Conservation (phyloP, 805 yeast genomes). For the Spathaspora hagerdaliae region DNA sequence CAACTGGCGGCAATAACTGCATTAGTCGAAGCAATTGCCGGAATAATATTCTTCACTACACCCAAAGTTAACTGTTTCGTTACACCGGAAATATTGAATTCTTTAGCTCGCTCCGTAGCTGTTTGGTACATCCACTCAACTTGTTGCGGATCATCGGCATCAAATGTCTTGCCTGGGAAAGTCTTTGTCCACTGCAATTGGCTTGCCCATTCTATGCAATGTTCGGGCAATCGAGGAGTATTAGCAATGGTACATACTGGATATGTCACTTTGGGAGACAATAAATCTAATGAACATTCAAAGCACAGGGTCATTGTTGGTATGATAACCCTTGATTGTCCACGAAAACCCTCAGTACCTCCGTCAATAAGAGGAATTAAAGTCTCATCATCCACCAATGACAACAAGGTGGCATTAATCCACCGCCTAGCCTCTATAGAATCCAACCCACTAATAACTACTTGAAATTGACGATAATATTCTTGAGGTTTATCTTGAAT, state of each 20-base stretch:
- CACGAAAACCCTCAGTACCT: slow-evolving; percentile 92
- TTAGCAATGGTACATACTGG: slow-evolving; percentile 95
- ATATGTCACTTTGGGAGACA: slow-evolving; percentile 60
- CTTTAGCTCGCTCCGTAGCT: slow-evolving; percentile 56
- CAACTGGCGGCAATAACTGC: slow-evolving; percentile 89
- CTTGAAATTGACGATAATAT: slow-evolving; percentile 64
- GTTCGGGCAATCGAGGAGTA: slow-evolving; percentile 92
- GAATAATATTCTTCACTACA: slow-evolving; percentile 86
- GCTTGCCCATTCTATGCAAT: slow-evolving; percentile 88
- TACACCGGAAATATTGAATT: slow-evolving; percentile 71
- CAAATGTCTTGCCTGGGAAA: slow-evolving; percentile 47
- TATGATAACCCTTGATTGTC: slow-evolving; percentile 81
- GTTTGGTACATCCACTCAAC: slow-evolving; percentile 57
- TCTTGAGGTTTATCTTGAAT: slow-evolving; percentile 55
- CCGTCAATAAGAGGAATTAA: slow-evolving; percentile 71
- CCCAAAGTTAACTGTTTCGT: slow-evolving; percentile 73
- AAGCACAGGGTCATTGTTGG: slow-evolving; percentile 88
- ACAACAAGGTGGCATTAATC: slow-evolving; percentile 69
- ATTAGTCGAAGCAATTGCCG: slow-evolving; percentile 92
- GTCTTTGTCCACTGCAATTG: slow-evolving; percentile 66
- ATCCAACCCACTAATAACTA: slow-evolving; percentile 85
- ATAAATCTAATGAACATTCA: slow-evolving; percentile 81
- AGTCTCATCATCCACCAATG: slow-evolving; percentile 50
- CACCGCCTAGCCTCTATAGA: slow-evolving; percentile 87
- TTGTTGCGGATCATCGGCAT: slow-evolving; percentile 66